phyloP scores from a whole-genome alignment of 176 grass and related monocot genomes.

The Luzula sylvatica region DNA sequence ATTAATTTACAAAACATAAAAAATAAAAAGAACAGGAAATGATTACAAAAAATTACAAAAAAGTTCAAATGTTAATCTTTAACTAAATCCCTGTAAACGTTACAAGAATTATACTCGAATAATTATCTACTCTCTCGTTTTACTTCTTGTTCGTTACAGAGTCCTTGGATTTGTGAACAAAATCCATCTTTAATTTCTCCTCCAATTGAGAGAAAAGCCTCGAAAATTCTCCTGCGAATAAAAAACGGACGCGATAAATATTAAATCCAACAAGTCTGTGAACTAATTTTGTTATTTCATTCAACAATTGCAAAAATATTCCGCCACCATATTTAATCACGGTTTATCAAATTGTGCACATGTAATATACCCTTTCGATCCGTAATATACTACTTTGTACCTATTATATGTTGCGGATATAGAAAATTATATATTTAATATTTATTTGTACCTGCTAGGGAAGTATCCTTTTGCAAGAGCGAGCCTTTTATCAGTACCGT shows the following conservation, averaged over 20 bases:
- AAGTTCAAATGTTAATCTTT: neutral
- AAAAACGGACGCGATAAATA: neutral
- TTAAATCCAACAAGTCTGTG: no score
- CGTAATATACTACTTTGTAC: no score
- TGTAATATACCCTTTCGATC: no score
- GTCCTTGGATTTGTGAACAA: conserved; percentile 19
- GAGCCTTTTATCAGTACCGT: conserved; percentile 63
- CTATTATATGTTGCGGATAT: no score
- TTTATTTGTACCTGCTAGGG: conserved; percentile 33
- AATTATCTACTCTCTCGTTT: neutral
- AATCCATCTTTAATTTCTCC: conserved; percentile 41
- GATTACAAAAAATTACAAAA: neutral
- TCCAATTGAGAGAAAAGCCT: conserved; percentile 53
- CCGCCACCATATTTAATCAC: no score
- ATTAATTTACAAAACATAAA: no score
- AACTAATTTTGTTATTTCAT: no score
- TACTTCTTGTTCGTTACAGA: neutral
- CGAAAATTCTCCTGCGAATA: conserved; percentile 47
- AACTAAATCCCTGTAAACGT: no score
- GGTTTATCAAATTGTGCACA: no score
- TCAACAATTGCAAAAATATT: no score
- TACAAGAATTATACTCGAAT: no score
- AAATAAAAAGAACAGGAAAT: neutral
- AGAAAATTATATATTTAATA: neutral
- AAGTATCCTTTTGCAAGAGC: conserved; percentile 49